Evolutionary conservation across 345 rosid species (phyloP), one percentile per base, ranked within the genome.

Genomic region (Trapa incisa): DNA sequence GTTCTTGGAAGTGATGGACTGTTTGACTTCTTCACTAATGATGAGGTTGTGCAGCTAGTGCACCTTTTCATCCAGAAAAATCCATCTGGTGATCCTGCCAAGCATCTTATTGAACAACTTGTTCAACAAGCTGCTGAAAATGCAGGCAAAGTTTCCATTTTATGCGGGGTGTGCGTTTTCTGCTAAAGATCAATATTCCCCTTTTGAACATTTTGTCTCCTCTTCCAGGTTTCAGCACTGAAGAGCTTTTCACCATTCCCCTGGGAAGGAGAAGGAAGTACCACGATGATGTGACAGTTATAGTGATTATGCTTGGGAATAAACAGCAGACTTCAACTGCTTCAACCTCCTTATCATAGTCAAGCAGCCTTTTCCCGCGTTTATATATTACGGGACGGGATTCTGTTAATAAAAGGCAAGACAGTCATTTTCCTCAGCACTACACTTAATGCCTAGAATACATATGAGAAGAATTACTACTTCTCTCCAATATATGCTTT

Each of bases 21-120:
- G 41, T 73, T 73, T 50, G 76, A 73, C 65, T 73, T 73, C 68
- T 68, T 73, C 68, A 73, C 38, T 39, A 73, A 73, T n/a, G 61
- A 73, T n/a, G 62, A 65, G 36, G 54, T 65, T n/a, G 76, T 65
- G 48, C 33, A 37, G 47, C 68, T 68, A 17, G 72, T 68, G 38
- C 65, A 73, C 48, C 48, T 53, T 48, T 73, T 73, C 68, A 73
- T 68, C 29, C 68, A 64, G 68, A 56, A 57, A 3, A 56, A 73
- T 61, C 76, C 76, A 6, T 33, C 38, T 16, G 72, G 76, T 37
- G 76, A 73, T 65, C 76, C 76, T 17, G 76, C 76, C 0, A 73
- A 73, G 57, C 58, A 73, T 58, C 68, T 73, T 41, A 17, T 73
- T 63, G 72, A 73, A 54, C 45, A 0, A 29, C 76, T 73, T n/a